phyloP scores from a whole-genome alignment of 768 basidiomycete genomes.

The Trametes cinnabarina region DNA sequence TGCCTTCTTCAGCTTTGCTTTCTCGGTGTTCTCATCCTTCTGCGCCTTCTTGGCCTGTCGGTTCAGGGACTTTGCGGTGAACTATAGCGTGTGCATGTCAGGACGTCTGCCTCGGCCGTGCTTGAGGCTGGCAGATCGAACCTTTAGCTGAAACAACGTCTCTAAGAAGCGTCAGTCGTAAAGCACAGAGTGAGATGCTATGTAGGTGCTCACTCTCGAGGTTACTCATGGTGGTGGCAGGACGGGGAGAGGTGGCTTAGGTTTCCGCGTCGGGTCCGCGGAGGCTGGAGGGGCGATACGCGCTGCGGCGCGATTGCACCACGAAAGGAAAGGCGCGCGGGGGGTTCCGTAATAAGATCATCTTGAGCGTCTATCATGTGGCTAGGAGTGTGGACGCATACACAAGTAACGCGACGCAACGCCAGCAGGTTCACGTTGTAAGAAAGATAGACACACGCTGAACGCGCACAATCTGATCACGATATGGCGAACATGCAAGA shows the following conservation, averaged over 20 bases:
- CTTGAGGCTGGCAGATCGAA: slow-evolving; percentile 28
- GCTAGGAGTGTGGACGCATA: not conserved
- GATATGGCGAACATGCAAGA: too few relatives aligned
- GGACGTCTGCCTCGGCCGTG: not conserved
- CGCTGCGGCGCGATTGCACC: slow-evolving; percentile 12
- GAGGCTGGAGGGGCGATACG: slow-evolving; percentile 11
- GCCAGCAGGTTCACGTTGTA: not conserved
- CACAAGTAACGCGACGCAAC: too few relatives aligned
- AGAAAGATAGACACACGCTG: too few relatives aligned
- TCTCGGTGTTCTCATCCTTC: slow-evolving; percentile 91
- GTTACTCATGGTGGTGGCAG: slow-evolving; percentile 56
- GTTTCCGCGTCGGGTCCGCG: not conserved
- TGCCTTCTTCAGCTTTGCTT: slow-evolving; percentile 90
- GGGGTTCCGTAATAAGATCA: slow-evolving; percentile 1
- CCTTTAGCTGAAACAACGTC: slow-evolving; percentile 98
- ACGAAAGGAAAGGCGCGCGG: slow-evolving; percentile 8
- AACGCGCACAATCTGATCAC: too few relatives aligned
- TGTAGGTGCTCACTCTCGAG: slow-evolving; percentile 74
- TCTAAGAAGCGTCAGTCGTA: slow-evolving; percentile 62
- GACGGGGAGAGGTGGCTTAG: slow-evolving; percentile 2
- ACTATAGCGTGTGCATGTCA: slow-evolving; percentile 47
- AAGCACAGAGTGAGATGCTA: not conserved
- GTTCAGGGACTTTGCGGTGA: slow-evolving; percentile 94
- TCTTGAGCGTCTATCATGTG: slow-evolving; percentile 6
- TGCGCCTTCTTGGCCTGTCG: slow-evolving; percentile 97